Evolutionary conservation across 1,284 basidiomycete genomes (phyloP), one percentile per base, ranked within the genome.

Genomic region (Fomitopsis pinicola): DNA sequence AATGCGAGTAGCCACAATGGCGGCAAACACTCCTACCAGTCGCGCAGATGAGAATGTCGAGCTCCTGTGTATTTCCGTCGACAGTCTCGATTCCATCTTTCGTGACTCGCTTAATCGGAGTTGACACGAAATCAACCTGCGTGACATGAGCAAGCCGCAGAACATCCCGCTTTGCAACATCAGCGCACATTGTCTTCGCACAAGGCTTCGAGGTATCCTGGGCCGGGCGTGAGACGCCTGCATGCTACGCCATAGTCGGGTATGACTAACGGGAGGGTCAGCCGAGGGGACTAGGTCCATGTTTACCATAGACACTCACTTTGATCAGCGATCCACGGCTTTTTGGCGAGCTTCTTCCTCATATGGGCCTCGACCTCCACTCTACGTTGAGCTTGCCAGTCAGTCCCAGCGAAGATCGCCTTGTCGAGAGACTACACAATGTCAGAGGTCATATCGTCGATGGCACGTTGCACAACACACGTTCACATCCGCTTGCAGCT

Each of bases 181-280:
- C 36, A 7, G 66, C 75, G 48, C 59, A 85, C 85, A 66, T 88
- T 87, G 58, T 83, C 81, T 69, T 82, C 76, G 63, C 81, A 82
- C 7, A 88, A 70, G 0, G 87, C 83, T 66, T 87, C 85, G 26
- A 89, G 76, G 68, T 86, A 89, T 3, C 86, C 85, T 30, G 85
- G 85, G 0, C 86, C 87, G 2, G 87, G 86, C 0, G 87, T 88
- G 45, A 87, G 71, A 42, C 87, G 77, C 36, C 84, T 77, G 69
- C 85, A 88, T 8, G 75, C 78, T 15, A 86, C 81, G 5, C 80
- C 75, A 66, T 87, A 88, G 56, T 80, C 78, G 3, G 86, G 86
- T 28, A 87, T 76, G 8, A 87, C 84, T 86, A 35, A 8, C 8
- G 7, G 6, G 14, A 17, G 48, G 5, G 3, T 40, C 38, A 40